Conservation (phyloP, 225 moss, liverwort and hornwort species). For the Rhytidiadelphus loreus region DNA sequence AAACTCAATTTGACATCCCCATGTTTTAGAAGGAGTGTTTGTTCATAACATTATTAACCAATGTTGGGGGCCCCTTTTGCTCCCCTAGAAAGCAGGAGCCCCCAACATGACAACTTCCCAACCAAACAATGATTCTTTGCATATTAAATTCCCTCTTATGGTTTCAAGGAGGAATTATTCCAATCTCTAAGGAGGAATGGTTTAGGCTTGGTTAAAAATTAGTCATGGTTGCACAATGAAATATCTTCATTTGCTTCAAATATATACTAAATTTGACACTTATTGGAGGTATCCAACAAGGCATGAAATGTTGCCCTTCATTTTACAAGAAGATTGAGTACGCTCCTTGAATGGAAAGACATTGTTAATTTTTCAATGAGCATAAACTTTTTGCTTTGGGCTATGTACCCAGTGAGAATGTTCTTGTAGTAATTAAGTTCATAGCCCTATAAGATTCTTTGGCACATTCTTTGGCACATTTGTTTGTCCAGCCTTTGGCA, state of each 20-base stretch:
- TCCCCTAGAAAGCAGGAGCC: rapidly evolving
- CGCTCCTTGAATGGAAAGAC: too few species aligned
- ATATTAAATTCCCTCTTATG: not conserved
- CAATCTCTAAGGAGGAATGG: not conserved
- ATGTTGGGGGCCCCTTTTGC: not conserved
- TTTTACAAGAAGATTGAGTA: too few species aligned
- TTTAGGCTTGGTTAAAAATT: too few species aligned
- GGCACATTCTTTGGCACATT: too few species aligned
- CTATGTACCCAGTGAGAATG: too few species aligned
- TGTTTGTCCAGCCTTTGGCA: too few species aligned
- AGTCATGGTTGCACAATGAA: too few species aligned
- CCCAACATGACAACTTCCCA: not conserved
- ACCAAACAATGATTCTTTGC: not conserved
- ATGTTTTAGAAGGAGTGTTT: not conserved
- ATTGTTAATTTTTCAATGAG: too few species aligned
- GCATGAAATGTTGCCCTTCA: too few species aligned
- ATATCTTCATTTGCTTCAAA: not conserved
- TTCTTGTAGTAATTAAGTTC: too few species aligned
- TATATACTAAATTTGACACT: not conserved
- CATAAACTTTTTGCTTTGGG: too few species aligned
- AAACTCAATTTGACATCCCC: not conserved
- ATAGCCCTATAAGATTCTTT: too few species aligned
- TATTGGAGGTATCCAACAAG: not conserved
- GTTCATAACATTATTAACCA: not conserved
- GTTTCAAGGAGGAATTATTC: not conserved